Evolutionary conservation across 148 eudicot species (phyloP), one percentile per base, ranked within the genome.

Genomic region (Euryodendron excelsum): DNA sequence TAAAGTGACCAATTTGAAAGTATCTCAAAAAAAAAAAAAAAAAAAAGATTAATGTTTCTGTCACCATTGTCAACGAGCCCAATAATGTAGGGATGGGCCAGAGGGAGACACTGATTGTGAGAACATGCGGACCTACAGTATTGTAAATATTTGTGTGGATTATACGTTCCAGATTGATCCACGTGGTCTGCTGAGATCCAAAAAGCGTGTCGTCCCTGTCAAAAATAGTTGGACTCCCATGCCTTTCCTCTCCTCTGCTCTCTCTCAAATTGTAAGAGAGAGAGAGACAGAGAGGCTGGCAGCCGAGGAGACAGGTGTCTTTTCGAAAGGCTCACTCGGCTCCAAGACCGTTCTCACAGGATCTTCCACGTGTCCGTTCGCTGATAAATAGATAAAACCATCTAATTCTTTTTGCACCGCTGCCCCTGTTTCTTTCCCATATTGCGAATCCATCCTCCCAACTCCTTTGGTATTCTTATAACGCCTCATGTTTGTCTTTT

Each of bases 351-450:
- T 52, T 52, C 52, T 25, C 47, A 34, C 72, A 8, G 4, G 6
- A 37, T 52, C 39, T n/a, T 50, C 75, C 75, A 72, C 75, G 61
- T 72, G 75, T 72, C 61, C 14, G 15, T 6, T 14, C 61, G 0
- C 33, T 25, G 27, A 44, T 4, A 33, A 28, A 52, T 28, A 34
- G 15, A 56, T 12, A 28, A 50, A 3, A 72, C 55, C 27, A 27
- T 15, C 39, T 3, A 56, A 2, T 27, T 31, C 52, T 44, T 70
- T 23, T 70, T 72, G 18, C 59, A 21, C 10, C 5, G 20, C 74
- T 18, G 61, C 55, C 39, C 75, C 55, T 37, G 5, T 3, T 20
- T 5, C 21, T 52, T 52, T 52, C 0, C 11, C 3, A 14, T 52
- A 52, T 52, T 52, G 56, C 11, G 20, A 52, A 52, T 52, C 3